A percentile compares a stretch with the other conserved stretches of the same genome.
phyloP scores from a whole-genome alignment of 1,139 yeast species.

The Suhomyces atakaporum region DNA sequence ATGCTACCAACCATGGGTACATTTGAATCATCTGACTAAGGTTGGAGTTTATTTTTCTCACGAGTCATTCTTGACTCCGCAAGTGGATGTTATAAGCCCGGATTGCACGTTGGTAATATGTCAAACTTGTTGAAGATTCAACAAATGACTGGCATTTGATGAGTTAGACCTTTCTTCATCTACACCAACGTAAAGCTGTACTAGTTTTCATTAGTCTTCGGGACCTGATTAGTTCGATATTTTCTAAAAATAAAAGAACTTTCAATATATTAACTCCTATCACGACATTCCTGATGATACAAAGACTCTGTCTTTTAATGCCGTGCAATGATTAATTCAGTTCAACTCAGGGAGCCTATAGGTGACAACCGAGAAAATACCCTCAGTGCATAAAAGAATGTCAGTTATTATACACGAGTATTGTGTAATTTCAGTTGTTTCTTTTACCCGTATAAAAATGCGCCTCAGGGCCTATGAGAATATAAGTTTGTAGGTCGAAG shows the following conservation, averaged over 20 bases:
- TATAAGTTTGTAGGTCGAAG: no score
- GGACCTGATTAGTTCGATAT: no score
- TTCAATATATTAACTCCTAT: neutral
- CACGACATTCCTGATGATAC: neutral
- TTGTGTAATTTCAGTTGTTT: slow-evolving; percentile 1
- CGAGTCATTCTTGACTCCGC: slow-evolving; percentile 2
- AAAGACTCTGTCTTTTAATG: neutral
- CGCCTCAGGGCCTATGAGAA: no score
- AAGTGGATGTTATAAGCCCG: slow-evolving; percentile 6
- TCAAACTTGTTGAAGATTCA: neutral
- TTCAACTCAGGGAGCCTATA: neutral
- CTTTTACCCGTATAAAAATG: no score
- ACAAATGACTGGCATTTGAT: no score
- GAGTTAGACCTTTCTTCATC: no score
- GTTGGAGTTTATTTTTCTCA: slow-evolving; percentile 2
- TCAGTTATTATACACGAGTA: neutral
- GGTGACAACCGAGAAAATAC: neutral
- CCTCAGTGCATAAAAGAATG: neutral
- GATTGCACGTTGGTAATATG: neutral
- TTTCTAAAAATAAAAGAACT: no score
- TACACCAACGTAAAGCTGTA: no score
- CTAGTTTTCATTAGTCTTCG: no score
- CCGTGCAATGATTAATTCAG: neutral
- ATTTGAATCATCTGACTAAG: no score
- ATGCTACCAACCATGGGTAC: neutral